Conservation (phyloP, 495 filamentous ascomycete genomes). For the Neurospora tetraspora region DNA sequence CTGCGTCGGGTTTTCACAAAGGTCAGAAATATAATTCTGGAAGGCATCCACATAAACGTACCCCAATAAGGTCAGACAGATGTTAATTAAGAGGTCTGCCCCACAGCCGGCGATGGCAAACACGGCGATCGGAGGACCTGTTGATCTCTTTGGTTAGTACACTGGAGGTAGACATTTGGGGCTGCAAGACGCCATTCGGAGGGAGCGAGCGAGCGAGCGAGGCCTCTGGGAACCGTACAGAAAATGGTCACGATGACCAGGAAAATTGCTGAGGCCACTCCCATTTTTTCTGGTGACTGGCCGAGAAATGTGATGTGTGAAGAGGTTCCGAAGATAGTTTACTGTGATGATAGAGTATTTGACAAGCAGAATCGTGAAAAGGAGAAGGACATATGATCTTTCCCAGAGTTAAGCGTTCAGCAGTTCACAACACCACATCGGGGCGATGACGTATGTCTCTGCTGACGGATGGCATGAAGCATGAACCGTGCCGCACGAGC, state of each 20-base stretch:
- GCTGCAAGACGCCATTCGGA: not conserved
- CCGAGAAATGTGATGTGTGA: not conserved
- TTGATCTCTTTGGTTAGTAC: not conserved
- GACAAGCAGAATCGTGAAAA: not conserved
- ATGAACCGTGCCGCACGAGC: not conserved
- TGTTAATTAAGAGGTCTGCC: constrained; percentile 81
- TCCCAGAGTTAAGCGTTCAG: not conserved
- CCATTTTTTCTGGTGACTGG: constrained; percentile 28
- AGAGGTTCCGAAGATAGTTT: not conserved
- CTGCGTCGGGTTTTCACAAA: constrained; percentile 25
- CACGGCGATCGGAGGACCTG: constrained; percentile 36
- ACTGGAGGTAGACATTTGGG: not conserved
- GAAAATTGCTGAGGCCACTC: constrained; percentile 44
- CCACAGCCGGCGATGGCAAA: constrained; percentile 43
- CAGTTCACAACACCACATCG: constrained; percentile 1
- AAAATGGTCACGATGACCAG: constrained; percentile 49
- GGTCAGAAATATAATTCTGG: not conserved
- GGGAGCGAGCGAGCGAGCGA: not conserved
- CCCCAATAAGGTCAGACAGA: constrained; percentile 62
- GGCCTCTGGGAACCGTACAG: constrained; percentile 20
- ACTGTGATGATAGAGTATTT: not conserved
- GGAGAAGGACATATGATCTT: not conserved
- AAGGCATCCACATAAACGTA: constrained; percentile 10
- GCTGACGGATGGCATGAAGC: not conserved
- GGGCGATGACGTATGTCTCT: not conserved